Conservation (phyloP, 495 filamentous ascomycete species). For the Platismatia glauca region DNA sequence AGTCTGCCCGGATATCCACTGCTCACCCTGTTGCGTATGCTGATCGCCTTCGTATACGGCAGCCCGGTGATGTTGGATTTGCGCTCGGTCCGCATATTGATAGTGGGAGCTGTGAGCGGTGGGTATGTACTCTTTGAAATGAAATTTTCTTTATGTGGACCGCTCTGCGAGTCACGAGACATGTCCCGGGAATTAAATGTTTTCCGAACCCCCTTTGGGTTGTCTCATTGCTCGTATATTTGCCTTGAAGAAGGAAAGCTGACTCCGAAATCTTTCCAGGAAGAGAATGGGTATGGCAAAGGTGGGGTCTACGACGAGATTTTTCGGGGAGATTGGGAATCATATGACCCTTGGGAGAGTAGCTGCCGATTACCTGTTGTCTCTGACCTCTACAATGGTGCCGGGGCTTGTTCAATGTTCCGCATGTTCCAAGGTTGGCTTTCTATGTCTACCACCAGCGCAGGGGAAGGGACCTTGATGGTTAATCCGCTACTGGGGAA, state of each 20-base stretch:
- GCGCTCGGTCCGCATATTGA: conserved; percentile 82
- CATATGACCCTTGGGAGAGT: conserved; percentile 73
- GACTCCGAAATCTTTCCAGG: no score
- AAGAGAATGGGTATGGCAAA: conserved; percentile 62
- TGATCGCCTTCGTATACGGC: conserved; percentile 67
- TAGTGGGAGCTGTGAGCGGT: conserved; percentile 75
- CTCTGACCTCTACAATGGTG: conserved; percentile 72
- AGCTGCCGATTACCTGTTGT: conserved; percentile 57
- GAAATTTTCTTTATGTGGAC: no score
- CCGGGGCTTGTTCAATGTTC: conserved; percentile 73
- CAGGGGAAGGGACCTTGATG: conserved; percentile 68
- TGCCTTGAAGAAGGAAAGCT: no score
- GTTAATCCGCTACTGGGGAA: conserved; percentile 72
- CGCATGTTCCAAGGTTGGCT: conserved; percentile 87
- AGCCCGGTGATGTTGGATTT: conserved; percentile 60
- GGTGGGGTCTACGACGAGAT: conserved; percentile 63
- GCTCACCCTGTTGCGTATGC: conserved; percentile 65
- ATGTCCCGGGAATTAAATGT: no score
- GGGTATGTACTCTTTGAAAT: no score
- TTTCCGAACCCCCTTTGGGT: no score
- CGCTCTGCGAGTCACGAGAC: no score
- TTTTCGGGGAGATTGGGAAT: conserved; percentile 68
- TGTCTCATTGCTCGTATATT: no score
- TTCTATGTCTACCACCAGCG: conserved; percentile 61
- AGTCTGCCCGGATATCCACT: conserved; percentile 51